Base-by-base conservation (phyloP, 1,284 basidiomycete species). In the Trametes pubescens region DNA sequence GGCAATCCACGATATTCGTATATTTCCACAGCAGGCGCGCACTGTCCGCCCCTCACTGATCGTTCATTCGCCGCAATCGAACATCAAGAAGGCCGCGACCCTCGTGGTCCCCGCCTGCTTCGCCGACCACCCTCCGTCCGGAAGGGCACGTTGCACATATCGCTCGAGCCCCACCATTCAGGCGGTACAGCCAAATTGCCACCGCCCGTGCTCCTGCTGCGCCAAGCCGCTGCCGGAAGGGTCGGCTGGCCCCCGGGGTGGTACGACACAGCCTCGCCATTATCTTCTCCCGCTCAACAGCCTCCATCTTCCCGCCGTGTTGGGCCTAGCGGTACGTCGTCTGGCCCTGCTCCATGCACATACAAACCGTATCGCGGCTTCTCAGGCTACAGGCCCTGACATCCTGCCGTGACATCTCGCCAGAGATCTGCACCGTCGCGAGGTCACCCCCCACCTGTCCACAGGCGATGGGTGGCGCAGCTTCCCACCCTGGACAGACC, bases 11-110 rank as follows among this genome's bases (percentile, higher is more conserved):
- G 29, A 61, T 57, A 59, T 62, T 51, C 48, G 43, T 34, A 32
- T 34, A 57, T 59, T 64, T 24, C 51, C 44, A 47, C 60, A 35
- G 49, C 59, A 68, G 57, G 53, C 56, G 64, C 64, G 59, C 59
- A 53, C 56, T 37, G 53, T 55, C 46, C 38, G n/a, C 48, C 59
- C 52, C 34, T 26, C 38, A 55, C 40, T 58, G 48, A 38, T 49
- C 34, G 43, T 49, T 51, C 57, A 48, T 53, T 62, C 49, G 63
- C 61, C 55, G 57, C 55, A n/a, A 51, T 62, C 51, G 63, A 65
- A 64, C 59, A 68, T 64, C 66, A 60, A 35, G 64, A 68, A 68
- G 61, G 56, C 52, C 13, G 54, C 51, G 52, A 24, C 51, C 66
- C 64, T 63, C 61, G 57, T 59, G 66, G 46, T 65, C 55, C 14